A percentile compares a stretch with the other conserved stretches of the same genome.
phyloP scores from a whole-genome alignment of 1,139 yeast genomes.

The Blastobotrys indianensis region DNA sequence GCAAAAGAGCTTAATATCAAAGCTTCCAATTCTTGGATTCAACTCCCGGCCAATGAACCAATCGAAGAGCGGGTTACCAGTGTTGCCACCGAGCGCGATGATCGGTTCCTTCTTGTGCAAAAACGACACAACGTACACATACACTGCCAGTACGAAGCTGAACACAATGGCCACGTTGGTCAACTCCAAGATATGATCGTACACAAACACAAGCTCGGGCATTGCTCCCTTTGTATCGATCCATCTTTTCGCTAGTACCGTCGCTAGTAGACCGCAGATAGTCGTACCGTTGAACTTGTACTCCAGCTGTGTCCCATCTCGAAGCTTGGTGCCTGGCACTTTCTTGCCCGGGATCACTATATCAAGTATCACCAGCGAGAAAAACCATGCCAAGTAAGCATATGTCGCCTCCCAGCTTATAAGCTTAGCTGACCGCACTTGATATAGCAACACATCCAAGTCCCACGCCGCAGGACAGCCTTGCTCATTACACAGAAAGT shows the following conservation, averaged over 20 bases:
- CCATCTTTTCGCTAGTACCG: slow-evolving; percentile 48
- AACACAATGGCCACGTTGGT: slow-evolving; percentile 58
- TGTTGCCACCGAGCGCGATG: slow-evolving; percentile 80
- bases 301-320: slow-evolving; percentile 65
- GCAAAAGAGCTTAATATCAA: slow-evolving; percentile 87
- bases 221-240: slow-evolving; percentile 46
- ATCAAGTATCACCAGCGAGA: slow-evolving; percentile 57
- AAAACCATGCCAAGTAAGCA: slow-evolving; percentile 73
- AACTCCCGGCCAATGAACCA: slow-evolving; percentile 97
- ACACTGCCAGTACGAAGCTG: slow-evolving; percentile 55
- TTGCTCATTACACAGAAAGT: slow-evolving; percentile 39
- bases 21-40: slow-evolving; percentile 79
- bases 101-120: slow-evolving; percentile 59
- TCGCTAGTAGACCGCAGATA: slow-evolving; percentile 45
- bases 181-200: slow-evolving; percentile 61
- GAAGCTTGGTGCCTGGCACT: slow-evolving; percentile 59
- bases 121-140: slow-evolving; percentile 65
- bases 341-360: slow-evolving; percentile 64
- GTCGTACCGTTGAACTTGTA: slow-evolving; percentile 81
- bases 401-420: slow-evolving; percentile 45
- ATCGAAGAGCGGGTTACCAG: slow-evolving; percentile 70
- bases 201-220: slow-evolving; percentile 76
- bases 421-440: slow-evolving; percentile 18
- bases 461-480: slow-evolving; percentile 32
- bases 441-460: slow-evolving; percentile 30